Percentiles rank a stretch among this genome's conserved stretches.
phyloP scores from a whole-genome alignment of 306 rosid species.

The Begonia masoniana region DNA sequence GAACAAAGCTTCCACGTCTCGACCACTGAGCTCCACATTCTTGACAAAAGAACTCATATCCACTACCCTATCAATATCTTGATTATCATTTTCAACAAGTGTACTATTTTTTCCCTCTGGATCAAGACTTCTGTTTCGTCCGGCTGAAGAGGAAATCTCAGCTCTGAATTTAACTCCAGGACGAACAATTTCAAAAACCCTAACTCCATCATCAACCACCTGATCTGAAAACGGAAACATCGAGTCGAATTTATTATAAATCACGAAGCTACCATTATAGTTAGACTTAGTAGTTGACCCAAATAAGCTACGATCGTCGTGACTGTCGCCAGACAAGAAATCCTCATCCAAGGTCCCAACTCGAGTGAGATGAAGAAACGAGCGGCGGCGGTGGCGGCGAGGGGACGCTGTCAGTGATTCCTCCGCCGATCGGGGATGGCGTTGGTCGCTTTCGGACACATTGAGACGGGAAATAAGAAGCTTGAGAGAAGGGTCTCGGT shows the following conservation, averaged over 20 bases:
- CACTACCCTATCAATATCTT: constrained; percentile 24
- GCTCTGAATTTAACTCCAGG: constrained; percentile 42
- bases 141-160: constrained; percentile 4
- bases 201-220: constrained; percentile 42
- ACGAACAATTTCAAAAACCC: constrained; percentile 54
- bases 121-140: neutral
- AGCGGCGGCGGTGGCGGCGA: constrained; percentile 38
- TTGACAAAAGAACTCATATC: constrained; percentile 48
- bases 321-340: constrained; percentile 78
- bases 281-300: constrained; percentile 27
- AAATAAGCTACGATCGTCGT: constrained; percentile 42
- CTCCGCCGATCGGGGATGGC: constrained; percentile 6
- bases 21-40: constrained; percentile 64
- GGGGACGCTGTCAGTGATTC: constrained; percentile 20
- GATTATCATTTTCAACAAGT: constrained; percentile 11
- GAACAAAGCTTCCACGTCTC: constrained; percentile 45
- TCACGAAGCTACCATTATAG: constrained; percentile 31
- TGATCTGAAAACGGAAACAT: constrained; percentile 53
- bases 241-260: constrained; percentile 21
- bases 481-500: constrained; percentile 67
- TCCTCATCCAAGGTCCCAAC: constrained; percentile 84
- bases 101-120: constrained; percentile 12
- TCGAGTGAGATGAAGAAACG: constrained; percentile 72
- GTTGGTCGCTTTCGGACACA: constrained; percentile 28
- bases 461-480: constrained; percentile 73